These are phyloP conservation scores for Penicillium cosmopolitanum DNA, from an alignment of 495 filamentous ascomycete genomes.

Conservation along the genomic window DNA sequence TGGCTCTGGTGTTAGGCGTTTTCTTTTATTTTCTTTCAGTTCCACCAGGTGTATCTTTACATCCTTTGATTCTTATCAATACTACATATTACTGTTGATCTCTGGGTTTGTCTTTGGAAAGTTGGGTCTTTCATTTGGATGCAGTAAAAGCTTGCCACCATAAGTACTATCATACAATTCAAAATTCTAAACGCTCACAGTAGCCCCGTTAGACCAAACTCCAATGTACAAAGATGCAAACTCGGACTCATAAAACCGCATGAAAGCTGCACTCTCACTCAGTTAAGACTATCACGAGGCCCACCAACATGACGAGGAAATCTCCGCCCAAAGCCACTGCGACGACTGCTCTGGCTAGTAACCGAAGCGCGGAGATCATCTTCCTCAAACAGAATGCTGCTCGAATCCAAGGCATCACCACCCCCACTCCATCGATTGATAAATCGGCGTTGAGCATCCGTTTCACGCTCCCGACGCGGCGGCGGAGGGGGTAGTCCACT, in stretches of 20 bases:
- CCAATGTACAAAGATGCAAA: not conserved
- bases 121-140: no score
- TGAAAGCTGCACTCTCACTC: conserved; percentile 1
- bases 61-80: no score
- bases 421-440: conserved; percentile 52
- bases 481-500: conserved; percentile 37
- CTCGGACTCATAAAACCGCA: no score
- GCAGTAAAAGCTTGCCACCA: not conserved
- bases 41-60: no score
- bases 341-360: conserved; percentile 44
- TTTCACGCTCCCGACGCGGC: conserved; percentile 32
- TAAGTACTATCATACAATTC: not conserved
- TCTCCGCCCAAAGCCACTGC: conserved; percentile 38
- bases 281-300: conserved; percentile 48
- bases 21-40: no score
- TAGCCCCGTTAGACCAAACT: not conserved
- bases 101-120: no score
- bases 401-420: conserved; percentile 46
- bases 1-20: not conserved
- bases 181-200: not conserved
- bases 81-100: no score
- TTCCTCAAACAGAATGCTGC: conserved; percentile 45
- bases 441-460: conserved; percentile 49
- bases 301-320: conserved; percentile 43
- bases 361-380: conserved; percentile 49